Evolutionary conservation across 441 rosid species (phyloP), one percentile per base, ranked within the genome.

Genomic region (Jatropha multifida): DNA sequence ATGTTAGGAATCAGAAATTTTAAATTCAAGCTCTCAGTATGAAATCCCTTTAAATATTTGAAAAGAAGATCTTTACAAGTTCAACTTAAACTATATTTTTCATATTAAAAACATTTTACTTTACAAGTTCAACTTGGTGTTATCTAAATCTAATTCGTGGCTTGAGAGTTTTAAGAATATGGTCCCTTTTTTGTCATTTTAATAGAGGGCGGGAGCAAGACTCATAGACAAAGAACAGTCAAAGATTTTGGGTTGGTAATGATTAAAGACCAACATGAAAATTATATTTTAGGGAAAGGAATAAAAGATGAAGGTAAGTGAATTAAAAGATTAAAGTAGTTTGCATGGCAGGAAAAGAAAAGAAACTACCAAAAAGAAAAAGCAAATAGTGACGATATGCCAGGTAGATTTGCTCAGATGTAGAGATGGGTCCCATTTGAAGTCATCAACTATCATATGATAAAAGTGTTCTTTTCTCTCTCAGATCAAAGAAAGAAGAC

Each of bases 261-360:
- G 77, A 82, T 83, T 83, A 82, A 80, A 83, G 86, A 75, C 81
- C 42, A 59, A 46, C 40, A 67, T 77, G 83, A 77, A 83, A 86
- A 83, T 83, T 78, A 82, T 86, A 83, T 83, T 86, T 84, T 83
- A 86, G 78, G 85, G 69, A 79, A 84, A 84, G 80, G 56, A 76
- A 54, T 42, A 66, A 72, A 42, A 46, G 41, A 62, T 44, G 38
- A 46, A 67, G 18, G 65, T 52, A 38, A 69, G 61, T 10, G 55
- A 17, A 70, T 51, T 41, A 23, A 68, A 65, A 32, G 32, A 32
- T 32, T 32, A 82, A 84, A 82, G 79, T 68, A 7, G 79, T 41
- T 65, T 81, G 78, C 81, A 74, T 81, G 83, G 75, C 75, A 71
- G 59, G 68, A 73, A 69, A 73, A 75, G 68, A 17, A 23, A 74